Base-by-base conservation (phyloP, 2,329 filamentous ascomycete genomes). In the Alternaria sp. region DNA sequence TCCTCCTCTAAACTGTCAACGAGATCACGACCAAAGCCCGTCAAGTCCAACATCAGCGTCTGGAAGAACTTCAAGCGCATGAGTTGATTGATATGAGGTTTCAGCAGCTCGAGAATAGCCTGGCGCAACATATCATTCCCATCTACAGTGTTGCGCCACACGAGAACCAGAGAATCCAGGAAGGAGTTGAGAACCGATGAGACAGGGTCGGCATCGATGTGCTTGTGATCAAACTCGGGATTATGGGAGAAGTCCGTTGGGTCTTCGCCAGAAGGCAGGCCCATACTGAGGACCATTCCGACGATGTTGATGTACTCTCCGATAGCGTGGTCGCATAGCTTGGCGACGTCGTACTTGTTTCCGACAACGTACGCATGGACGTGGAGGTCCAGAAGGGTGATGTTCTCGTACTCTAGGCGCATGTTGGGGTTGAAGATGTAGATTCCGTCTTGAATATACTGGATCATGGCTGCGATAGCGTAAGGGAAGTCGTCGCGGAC, bases 351-450 rank as follows among this genome's bases (percentile, higher is more conserved):
- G 55, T 77, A 77, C 44, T 74, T 75, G 44, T 18, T 57, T 11
- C 67, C 70, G 6, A 64, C 53, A 26, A 71, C 41, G 64, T 76
- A 76, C n/a, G 63, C 62, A 43, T 75, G 74, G 15, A 76, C 44
- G 53, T 76, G 71, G 1, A 71, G 60, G 53, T 77, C 74, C 3
- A 74, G 65, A 33, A 68, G 55, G 8, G 71, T 74, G 43, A 72
- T 63, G 23, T 61, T 45, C 8, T 70, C 69, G 28, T 66, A 63
- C 14, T 67, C 18, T 6, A 21, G 18, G 18, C 44, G 14, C 50
- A 64, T 55, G 9, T 26, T 37, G 20, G 60, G 46, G 21, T 69
- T 61, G 64, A 72, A 65, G n/a, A 45, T 21, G 58, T 77, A 77
- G 54, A 37, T 37, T 4, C 64, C 65, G 5, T 60, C 64, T n/a